Evolutionary conservation across 108 stramenopile species (phyloP).

Genomic region (Heterococcus sp.): DNA sequence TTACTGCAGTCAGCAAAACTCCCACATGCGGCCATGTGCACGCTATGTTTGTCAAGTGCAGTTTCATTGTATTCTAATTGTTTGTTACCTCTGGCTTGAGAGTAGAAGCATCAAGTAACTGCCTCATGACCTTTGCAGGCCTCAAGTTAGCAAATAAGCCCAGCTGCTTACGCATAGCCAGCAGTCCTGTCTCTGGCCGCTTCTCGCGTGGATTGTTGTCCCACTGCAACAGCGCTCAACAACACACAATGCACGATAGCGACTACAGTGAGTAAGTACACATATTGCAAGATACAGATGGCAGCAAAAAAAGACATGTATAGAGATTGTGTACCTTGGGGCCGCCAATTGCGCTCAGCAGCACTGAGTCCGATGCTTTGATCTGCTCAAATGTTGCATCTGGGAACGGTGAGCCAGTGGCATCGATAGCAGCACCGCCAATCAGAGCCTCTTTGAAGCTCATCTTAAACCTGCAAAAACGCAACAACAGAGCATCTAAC

Average conservation of each 20-base stretch:
- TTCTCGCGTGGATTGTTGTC: conserved; percentile 88
- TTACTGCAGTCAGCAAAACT: no score
- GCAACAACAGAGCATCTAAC: no score
- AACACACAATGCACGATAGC: background rate
- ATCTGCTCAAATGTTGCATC: conserved; percentile 80
- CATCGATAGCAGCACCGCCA: conserved; percentile 93
- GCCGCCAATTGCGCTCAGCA: conserved; percentile 93
- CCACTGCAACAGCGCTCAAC: conserved; percentile 61
- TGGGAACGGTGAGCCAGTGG: conserved; percentile 77
- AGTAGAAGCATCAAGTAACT: conserved; percentile 88
- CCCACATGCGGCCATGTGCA: background rate
- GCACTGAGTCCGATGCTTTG: conserved; percentile 78
- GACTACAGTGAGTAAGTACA: background rate
- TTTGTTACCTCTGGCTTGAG: conserved; percentile 70
- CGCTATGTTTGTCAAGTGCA: no score
- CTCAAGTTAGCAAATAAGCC: conserved; percentile 93
- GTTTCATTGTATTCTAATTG: no score
- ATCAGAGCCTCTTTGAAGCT: conserved; percentile 88
- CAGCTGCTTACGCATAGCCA: conserved; percentile 92
- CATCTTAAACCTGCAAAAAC: conserved; percentile 58
- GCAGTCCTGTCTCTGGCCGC: conserved; percentile 87
- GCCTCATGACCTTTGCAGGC: conserved; percentile 78
- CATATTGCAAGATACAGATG: background rate
- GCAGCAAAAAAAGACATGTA: background rate
- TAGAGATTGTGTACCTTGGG: conserved; percentile 61